These are phyloP conservation scores for Hygrocybe coccinea DNA, from an alignment of 768 basidiomycete species.

Conservation along the genomic window DNA sequence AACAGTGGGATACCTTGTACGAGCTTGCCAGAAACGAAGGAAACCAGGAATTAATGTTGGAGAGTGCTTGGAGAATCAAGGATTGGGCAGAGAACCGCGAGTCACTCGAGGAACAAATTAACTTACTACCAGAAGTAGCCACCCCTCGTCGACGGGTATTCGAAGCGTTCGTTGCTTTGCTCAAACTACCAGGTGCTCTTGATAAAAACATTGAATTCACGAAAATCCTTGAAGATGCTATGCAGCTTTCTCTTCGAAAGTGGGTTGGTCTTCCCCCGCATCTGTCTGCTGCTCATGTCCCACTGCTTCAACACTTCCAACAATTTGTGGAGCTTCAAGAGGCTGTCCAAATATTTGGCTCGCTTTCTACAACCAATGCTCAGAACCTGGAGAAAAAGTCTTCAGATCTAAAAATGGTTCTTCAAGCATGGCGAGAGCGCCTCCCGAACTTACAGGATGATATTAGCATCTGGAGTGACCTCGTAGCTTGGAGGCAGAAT, in stretches of 20 bases:
- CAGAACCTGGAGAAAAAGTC: conserved; percentile 93
- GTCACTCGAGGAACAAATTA: conserved; percentile 74
- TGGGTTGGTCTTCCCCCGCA: conserved; percentile 87
- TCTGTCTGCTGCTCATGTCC: conserved; percentile 88
- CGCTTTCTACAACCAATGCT: conserved; percentile 78
- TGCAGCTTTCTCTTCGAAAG: conserved; percentile 93
- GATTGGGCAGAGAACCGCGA: conserved; percentile 87
- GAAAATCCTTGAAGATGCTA: conserved; percentile 86
- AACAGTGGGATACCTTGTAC: conserved; percentile 93
- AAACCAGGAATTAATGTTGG: conserved; percentile 88
- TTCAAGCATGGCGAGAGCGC: conserved; percentile 95
- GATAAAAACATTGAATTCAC: conserved; percentile 89
- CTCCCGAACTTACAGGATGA: conserved; percentile 95
- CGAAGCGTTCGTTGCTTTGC: conserved; percentile 86
- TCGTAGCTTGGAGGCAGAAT: conserved; percentile 99
- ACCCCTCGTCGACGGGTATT: conserved; percentile 98
- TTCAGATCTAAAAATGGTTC: conserved; percentile 90
- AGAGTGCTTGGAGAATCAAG: conserved; percentile 90
- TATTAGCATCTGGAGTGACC: conserved; percentile 97
- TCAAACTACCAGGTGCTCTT: conserved; percentile 74
- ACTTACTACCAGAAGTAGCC: conserved; percentile 73
- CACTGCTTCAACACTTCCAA: conserved; percentile 94
- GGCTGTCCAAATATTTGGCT: conserved; percentile 90
- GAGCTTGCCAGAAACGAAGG: conserved; percentile 86
- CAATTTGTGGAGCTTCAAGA: conserved; percentile 98